Evolutionary conservation across 768 basidiomycete species (phyloP), one percentile per base, ranked within the genome.

Genomic region (Mycena capillaripes): DNA sequence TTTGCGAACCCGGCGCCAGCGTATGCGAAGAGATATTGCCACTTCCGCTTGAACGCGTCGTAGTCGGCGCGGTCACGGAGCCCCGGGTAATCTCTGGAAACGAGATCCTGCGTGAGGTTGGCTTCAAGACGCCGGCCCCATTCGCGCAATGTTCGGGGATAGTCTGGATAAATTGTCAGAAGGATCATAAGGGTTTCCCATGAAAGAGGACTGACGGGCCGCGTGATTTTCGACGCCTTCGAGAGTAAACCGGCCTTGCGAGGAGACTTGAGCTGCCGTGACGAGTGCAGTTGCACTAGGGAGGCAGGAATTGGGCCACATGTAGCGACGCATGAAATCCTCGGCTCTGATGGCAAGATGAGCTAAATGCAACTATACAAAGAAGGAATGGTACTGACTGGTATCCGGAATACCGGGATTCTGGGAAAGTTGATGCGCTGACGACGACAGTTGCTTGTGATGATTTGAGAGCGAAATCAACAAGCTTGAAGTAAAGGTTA

Each of bases 111-210:
- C 14, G 85, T 84, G 48, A 91, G 79, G 78, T 93, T 93, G 56
- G 84, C 82, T 70, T 92, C 90, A 69, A 97, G 90, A 34, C 95
- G 89, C 34, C 92, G 86, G 34, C 90, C 91, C 96, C 96, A 97
- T 84, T 96, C 95, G 61, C 96, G 91, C n/a, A 97, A 88, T 30
- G 96, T 97, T 59, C 96, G 92, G 34, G 96, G 95, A 83, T 97
- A 96, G 78, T 96, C 90, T 89, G 63, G 29, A 38, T 8, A 19
- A 38, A 53, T 48, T 14, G 32, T 80, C 56, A 30, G 57, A 58
- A n/a, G 40, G 59, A 38, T 29, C 12, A 25, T 58, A 38, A 53
- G 50, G 27, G 63, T 12, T 1, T 63, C 21, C 52, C 60, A 57
- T n/a, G 58, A 66, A 55, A 66, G 38, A 7, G 25, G 50, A 83